Evolutionary conservation across 129 eudicot species (phyloP).

Genomic region (Apium graveolens): DNA sequence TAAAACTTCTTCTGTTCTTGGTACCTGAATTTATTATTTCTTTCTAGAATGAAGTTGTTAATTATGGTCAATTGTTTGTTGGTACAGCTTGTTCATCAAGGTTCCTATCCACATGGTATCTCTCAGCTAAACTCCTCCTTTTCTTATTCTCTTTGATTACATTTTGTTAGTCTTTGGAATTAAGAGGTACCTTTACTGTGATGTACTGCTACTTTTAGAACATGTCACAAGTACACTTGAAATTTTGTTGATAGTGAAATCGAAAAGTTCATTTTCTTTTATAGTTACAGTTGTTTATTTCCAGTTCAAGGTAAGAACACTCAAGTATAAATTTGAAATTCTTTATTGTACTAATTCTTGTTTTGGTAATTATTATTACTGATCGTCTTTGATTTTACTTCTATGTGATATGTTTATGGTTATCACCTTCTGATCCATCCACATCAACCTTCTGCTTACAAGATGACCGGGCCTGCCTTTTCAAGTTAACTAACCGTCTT

Average conservation of each 20-base stretch:
- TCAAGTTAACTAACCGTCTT: not conserved
- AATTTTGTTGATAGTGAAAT: not conserved
- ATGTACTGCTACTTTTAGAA: not conserved
- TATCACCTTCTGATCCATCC: not conserved
- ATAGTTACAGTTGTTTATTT: not conserved
- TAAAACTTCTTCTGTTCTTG: not conserved
- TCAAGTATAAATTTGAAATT: conserved; percentile 62
- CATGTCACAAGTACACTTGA: not conserved
- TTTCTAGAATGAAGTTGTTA: not conserved
- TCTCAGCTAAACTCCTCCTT: conserved; percentile 39
- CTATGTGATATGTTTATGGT: not conserved
- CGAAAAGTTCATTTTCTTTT: not conserved
- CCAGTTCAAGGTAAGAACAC: too few relatives aligned
- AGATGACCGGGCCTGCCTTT: not conserved
- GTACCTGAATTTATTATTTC: not conserved
- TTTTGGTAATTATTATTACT: conserved; percentile 52
- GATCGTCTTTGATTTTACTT: not conserved
- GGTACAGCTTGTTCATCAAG: conserved; percentile 47
- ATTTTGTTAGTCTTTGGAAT: not conserved
- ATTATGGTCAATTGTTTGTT: conserved; percentile 8
- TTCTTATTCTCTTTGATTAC: not conserved
- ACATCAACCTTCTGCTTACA: not conserved
- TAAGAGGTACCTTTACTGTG: not conserved
- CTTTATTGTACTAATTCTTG: conserved; percentile 58
- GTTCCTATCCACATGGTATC: conserved; percentile 58